Evolutionary conservation across 768 basidiomycete species (phyloP).

Genomic region (Mycena rosella): DNA sequence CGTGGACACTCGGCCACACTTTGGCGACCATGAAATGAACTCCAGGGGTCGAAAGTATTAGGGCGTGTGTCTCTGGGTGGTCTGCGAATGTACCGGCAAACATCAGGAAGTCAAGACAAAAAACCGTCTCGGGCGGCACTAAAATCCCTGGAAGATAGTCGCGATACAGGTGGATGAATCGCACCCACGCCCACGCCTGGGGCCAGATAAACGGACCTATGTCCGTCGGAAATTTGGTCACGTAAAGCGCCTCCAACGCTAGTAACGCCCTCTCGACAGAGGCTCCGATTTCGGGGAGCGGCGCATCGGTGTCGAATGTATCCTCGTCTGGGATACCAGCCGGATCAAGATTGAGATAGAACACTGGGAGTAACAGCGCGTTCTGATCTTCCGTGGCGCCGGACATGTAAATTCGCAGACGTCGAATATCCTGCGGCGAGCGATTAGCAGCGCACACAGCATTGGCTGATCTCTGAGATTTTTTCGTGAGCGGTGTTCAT

Average conservation of each 20-base stretch:
- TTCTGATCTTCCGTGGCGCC: neutral
- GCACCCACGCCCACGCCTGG: neutral
- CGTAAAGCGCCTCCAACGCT: constrained; percentile 6
- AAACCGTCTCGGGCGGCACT: neutral
- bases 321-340: neutral
- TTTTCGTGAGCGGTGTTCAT: neutral
- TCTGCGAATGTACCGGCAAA: constrained; percentile 10
- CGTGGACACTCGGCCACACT: constrained; percentile 7
- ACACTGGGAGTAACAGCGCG: neutral
- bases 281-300: neutral
- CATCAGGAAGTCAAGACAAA: constrained; percentile 14
- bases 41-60: constrained; percentile 7
- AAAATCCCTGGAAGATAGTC: constrained; percentile 6
- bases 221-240: neutral
- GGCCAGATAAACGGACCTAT: constrained; percentile 9
- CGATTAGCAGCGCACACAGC: neutral
- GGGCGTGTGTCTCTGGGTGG: neutral
- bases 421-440: neutral
- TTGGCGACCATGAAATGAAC: constrained; percentile 4
- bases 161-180: constrained; percentile 1
- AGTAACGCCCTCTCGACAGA: neutral
- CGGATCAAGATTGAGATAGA: constrained; percentile 12
- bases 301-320: neutral
- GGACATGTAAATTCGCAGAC: neutral
- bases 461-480: neutral